Evolutionary conservation across 495 filamentous ascomycete species (phyloP).

Genomic region (Trichoderma reesei): DNA sequence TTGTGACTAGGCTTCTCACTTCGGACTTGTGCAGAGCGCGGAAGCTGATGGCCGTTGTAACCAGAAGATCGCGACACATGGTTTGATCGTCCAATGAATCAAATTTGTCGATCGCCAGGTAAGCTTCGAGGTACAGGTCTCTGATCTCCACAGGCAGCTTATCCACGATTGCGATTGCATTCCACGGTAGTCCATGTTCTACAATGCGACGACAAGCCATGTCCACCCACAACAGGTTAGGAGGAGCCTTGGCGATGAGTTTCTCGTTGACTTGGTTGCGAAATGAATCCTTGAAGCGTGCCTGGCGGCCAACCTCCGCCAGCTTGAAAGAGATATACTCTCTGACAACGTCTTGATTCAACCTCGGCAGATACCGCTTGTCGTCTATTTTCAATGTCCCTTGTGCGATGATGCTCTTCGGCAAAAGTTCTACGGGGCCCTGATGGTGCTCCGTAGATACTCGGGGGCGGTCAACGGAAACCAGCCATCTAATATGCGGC

Average conservation of each 20-base stretch:
- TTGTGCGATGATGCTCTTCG: neutral
- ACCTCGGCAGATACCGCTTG: neutral
- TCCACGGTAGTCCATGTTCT: neutral
- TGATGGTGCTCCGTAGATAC: neutral
- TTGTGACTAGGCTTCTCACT: neutral
- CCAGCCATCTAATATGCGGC: neutral
- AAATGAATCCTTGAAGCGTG: neutral
- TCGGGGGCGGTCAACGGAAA: neutral
- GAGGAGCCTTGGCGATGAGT: neutral
- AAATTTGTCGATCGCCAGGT: neutral
- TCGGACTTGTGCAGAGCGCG: neutral
- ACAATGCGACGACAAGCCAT: neutral
- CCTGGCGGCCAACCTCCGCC: neutral
- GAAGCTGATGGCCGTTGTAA: neutral
- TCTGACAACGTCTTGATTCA: neutral
- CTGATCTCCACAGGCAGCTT: neutral
- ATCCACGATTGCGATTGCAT: neutral
- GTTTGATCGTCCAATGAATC: neutral
- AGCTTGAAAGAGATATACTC: neutral
- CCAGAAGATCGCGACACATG: neutral
- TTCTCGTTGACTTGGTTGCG: neutral
- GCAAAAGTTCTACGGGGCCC: neutral
- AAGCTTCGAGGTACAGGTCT: neutral
- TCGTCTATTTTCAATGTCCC: neutral
- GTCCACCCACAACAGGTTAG: neutral